Base-by-base conservation (phyloP, 2,329 filamentous ascomycete genomes). In the Colletotrichum limetticola region DNA sequence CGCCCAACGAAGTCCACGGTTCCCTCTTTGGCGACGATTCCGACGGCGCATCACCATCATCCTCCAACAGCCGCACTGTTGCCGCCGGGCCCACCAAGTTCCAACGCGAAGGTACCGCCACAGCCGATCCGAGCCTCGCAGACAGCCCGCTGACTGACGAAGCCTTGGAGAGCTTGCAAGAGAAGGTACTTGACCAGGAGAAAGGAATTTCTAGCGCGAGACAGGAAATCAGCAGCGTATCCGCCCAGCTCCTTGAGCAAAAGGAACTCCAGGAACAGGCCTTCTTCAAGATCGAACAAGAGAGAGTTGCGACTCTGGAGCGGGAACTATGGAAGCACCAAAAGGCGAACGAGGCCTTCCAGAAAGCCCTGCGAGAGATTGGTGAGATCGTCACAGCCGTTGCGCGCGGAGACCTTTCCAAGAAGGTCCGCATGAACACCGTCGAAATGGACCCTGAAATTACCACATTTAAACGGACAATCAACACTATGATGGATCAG, bases 401-500 rank as follows among this genome's bases (percentile, higher is more conserved):
- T 76, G 97, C 96, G 70, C 94, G 95, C 78, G 96, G 96, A 83
- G 96, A 98, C 81, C 88, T 98, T 74, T 98, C 95, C 82, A 98
- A 98, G 88, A 97, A 98, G 85, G 96, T 98, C 75, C 91, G 96
- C 79, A 97, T 98, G 82, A 97, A 98, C 81, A 94, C 94, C 4
- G 93, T 97, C 76, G 96, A 98, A 85, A 97, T 98, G 93, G 96
- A 98, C 87, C 95, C 95, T 32, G 96, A 98, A 87, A 98, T 98
- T 79, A 97, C 95, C 32, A 95, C 95, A 11, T 98, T 98, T 87
- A 98, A 98, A 85, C 92, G 95, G 78, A 98, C 96, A 74, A 98
- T 98, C 86, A 98, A 98, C 82, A 97, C 94, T 77, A 98, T 98
- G 96, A 97, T 98, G 91, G 96, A 98, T 81, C 96, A 98, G 83